phyloP scores from a whole-genome alignment of 495 filamentous ascomycete species.

The Acidiella bohemica region DNA sequence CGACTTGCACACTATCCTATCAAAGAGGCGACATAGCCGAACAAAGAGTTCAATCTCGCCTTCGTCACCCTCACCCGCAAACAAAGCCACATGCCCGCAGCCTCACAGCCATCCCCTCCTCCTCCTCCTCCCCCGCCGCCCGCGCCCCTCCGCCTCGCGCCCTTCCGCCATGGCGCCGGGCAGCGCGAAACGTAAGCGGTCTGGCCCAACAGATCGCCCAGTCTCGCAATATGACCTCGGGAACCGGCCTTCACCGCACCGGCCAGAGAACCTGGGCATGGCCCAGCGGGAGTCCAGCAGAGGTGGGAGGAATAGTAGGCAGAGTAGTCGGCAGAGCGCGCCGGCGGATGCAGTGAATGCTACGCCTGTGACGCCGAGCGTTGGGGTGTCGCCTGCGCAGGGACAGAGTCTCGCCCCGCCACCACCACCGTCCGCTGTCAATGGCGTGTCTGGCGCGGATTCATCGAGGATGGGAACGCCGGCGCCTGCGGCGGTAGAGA shows the following conservation, averaged over 20 bases:
- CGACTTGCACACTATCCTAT: too few relatives aligned
- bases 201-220: too few relatives aligned
- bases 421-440: neutral
- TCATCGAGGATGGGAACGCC: neutral
- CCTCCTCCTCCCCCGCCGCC: too few relatives aligned
- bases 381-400: neutral
- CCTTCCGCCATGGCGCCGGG: slow-evolving; percentile 17
- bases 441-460: slow-evolving; percentile 7
- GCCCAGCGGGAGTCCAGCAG: slow-evolving; percentile 45
- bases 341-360: slow-evolving; percentile 4
- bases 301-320: slow-evolving; percentile 33
- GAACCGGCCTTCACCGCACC: slow-evolving; percentile 48
- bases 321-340: slow-evolving; percentile 2
- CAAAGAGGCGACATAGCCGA: too few relatives aligned
- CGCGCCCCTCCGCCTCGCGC: too few relatives aligned
- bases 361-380: slow-evolving; percentile 2
- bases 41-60: too few relatives aligned
- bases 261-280: slow-evolving; percentile 45
- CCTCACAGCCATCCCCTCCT: too few relatives aligned
- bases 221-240: slow-evolving; percentile 32
- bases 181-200: slow-evolving; percentile 18
- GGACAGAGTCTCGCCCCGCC: slow-evolving; percentile 19
- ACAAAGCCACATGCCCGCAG: too few relatives aligned
- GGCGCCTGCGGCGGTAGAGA: neutral
- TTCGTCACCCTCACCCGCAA: too few relatives aligned